Evolutionary conservation across 768 basidiomycete genomes (phyloP), one percentile per base, ranked within the genome.

Genomic region (Wakefieldia striispora): DNA sequence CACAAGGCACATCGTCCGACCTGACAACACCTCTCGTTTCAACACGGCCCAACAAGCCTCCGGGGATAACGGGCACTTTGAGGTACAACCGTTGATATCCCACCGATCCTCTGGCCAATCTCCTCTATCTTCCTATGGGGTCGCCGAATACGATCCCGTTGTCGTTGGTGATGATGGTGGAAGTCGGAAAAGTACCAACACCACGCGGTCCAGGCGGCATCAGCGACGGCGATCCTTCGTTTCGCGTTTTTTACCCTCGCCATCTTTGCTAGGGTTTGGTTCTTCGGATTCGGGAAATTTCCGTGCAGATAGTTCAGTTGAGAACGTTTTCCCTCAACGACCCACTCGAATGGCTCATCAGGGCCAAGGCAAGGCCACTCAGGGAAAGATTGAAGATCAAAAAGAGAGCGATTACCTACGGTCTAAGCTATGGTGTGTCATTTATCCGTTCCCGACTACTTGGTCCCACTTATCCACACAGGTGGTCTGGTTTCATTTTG

Each of bases 401-500:
- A 77, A 75, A 42, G 91, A 91, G 68, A 78, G 80, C 23, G 81
- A 82, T 53, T 95, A 95, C 68, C 74, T 95, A 34, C 85, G 79
- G 58, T 91, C 91, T 6, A 92, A 86, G 64, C 60, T 94, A 54
- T 95, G 94, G 91, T 87, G 58, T 19, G 78, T 72, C 16, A 19
- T 10, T 37, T 43, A 13, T 29, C 40, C 40, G n/a, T 13, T 40
- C 10, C 19, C 26, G 27, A 31, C 31, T 29, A 12, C 23, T 21
- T 43, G 40, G 20, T 9, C 36, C 40, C 26, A 51, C 45, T 41
- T 17, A 40, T 53, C 36, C 43, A 31, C 52, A 2, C 50, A 91
- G 92, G 95, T 95, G 95, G 91, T 59, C 78, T 11, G 95, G 95
- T 1, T 88, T 97, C 59, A 53, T 82, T 13, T 75, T 97, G 42